These are phyloP conservation scores for Acanthamoeba culbertsoni DNA, from an alignment of 208 protist genomes.

Conservation along the genomic window DNA sequence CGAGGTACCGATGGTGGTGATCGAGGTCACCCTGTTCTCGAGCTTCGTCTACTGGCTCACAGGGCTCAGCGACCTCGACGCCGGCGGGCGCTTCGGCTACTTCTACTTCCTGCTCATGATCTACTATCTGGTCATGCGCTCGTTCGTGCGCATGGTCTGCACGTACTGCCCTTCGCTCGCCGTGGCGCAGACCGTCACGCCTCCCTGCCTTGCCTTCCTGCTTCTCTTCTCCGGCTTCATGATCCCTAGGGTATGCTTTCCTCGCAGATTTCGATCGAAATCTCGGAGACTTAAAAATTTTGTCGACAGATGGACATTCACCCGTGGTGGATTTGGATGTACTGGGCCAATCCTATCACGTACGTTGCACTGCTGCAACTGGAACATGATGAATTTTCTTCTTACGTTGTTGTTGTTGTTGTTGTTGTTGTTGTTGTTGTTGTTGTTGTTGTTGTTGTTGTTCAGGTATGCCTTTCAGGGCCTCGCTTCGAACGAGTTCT, in stretches of 20 bases:
- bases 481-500: neutral
- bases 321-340: conserved; percentile 44
- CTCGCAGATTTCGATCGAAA: neutral
- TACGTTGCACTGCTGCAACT: neutral
- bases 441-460: neutral
- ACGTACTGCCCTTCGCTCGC: neutral
- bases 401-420: neutral
- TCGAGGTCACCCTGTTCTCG: neutral
- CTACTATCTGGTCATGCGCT: neutral
- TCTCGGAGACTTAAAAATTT: neutral
- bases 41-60: conserved; percentile 25
- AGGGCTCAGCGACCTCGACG: neutral
- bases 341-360: neutral
- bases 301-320: neutral
- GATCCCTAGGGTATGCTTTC: neutral
- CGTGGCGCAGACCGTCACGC: no score
- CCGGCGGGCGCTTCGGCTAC: neutral
- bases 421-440: neutral
- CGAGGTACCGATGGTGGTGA: conserved; percentile 24
- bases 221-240: no score
- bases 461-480: neutral
- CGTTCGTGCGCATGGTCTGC: neutral
- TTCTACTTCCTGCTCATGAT: conserved; percentile 33
- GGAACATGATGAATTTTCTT: neutral
- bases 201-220: no score